Conservation (phyloP, 2,329 filamentous ascomycete genomes). For the Berkeleyomyces basicola region DNA sequence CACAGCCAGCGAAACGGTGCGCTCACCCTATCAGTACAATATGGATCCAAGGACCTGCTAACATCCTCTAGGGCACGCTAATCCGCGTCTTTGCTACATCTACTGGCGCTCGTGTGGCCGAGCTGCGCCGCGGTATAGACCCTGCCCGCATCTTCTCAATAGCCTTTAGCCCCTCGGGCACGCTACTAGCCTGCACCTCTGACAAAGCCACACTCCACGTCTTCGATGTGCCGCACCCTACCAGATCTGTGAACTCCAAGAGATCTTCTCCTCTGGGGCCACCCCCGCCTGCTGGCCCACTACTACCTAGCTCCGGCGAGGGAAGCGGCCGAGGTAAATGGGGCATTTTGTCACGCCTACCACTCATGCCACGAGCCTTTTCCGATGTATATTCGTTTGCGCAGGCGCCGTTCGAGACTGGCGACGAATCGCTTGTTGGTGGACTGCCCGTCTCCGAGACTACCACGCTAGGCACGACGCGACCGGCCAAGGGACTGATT, state of each 20-base stretch:
- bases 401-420: constrained; percentile 65
- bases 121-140: constrained; percentile 79
- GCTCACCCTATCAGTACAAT: not conserved
- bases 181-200: constrained; percentile 74
- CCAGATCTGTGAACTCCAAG: constrained; percentile 19
- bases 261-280: constrained; percentile 5
- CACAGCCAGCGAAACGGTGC: constrained; percentile 63
- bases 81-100: constrained; percentile 70
- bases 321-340: constrained; percentile 52
- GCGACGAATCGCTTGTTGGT: constrained; percentile 46
- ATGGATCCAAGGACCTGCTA: not conserved
- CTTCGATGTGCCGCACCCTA: constrained; percentile 60
- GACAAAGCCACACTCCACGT: constrained; percentile 94
- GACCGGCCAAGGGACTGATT: constrained; percentile 65
- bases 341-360: constrained; percentile 70
- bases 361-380: constrained; percentile 71
- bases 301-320: constrained; percentile 23
- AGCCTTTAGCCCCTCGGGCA: constrained; percentile 68
- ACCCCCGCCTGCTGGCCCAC: constrained; percentile 20
- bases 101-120: constrained; percentile 64
- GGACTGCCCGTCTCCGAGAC: constrained; percentile 28
- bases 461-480: constrained; percentile 32
- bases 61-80: constrained; percentile 46
- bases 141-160: constrained; percentile 75
- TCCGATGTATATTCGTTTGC: constrained; percentile 81